Conservation (phyloP, 768 basidiomycete species). For the Tylopilus felleus region DNA sequence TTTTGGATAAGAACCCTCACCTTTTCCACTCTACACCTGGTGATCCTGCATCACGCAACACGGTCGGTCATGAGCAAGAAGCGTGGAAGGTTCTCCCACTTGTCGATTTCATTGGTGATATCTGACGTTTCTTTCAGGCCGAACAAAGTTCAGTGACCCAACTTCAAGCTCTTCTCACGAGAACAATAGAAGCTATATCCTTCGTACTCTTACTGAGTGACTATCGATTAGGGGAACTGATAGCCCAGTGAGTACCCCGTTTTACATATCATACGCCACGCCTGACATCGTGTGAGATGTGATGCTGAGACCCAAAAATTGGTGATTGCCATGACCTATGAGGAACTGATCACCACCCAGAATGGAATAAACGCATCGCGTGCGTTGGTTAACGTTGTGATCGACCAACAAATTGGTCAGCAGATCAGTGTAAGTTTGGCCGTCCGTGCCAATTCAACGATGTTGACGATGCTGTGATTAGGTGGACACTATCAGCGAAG, state of each 20-base stretch:
- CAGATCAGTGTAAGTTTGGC: constrained; percentile 76
- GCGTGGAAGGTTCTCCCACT: constrained; percentile 71
- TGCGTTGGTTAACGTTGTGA: constrained; percentile 89
- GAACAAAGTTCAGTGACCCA: constrained; percentile 83
- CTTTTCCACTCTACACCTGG: constrained; percentile 81
- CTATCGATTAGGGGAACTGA: constrained; percentile 82
- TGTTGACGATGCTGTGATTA: constrained; percentile 30
- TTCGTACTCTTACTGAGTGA: constrained; percentile 92
- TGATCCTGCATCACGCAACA: constrained; percentile 55
- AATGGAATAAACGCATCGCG: constrained; percentile 87
- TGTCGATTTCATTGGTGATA: not conserved
- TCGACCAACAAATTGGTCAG: constrained; percentile 97
- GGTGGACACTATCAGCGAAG: constrained; percentile 97
- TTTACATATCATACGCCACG: not conserved
- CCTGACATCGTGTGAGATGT: constrained; percentile 47
- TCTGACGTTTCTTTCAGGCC: constrained; percentile 44
- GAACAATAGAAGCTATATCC: constrained; percentile 91
- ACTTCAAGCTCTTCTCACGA: constrained; percentile 66
- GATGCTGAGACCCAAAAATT: constrained; percentile 67
- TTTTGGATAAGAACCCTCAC: constrained; percentile 78
- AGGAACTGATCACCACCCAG: constrained; percentile 80
- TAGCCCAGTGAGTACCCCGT: constrained; percentile 59
- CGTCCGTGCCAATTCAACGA: not conserved
- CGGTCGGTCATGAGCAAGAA: constrained; percentile 69
- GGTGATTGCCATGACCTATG: constrained; percentile 71